Conservation (phyloP, 108 stramenopile genomes). For the Licmophora abbreviata region DNA sequence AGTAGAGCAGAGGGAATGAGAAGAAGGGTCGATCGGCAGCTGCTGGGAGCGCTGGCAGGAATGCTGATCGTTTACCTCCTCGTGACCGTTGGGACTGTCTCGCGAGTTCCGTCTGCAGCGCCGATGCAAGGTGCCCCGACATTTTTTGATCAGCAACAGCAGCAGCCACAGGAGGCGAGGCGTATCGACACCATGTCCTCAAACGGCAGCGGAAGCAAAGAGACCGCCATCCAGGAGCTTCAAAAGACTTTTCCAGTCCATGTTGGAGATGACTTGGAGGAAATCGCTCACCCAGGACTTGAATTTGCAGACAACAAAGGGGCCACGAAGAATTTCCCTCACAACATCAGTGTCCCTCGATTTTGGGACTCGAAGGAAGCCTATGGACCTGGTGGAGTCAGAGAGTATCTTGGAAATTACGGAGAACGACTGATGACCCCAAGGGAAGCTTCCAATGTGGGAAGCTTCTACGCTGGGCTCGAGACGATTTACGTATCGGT, state of each 20-base stretch:
- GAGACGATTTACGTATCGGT: slow-evolving; percentile 74
- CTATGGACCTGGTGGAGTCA: slow-evolving; percentile 40
- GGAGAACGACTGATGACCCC: slow-evolving; percentile 62
- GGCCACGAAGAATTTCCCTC: neutral
- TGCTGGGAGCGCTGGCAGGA: neutral
- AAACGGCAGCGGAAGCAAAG: neutral
- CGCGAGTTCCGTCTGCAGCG: neutral
- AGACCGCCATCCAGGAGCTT: slow-evolving; percentile 1
- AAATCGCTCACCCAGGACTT: slow-evolving; percentile 35
- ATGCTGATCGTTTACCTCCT: neutral
- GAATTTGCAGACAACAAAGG: slow-evolving; percentile 12
- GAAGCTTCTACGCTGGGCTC: slow-evolving; percentile 27
- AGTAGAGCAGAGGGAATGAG: too few species aligned
- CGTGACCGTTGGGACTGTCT: neutral
- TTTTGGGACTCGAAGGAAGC: neutral
- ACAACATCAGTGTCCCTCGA: neutral
- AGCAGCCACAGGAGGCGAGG: neutral
- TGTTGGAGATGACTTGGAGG: slow-evolving; percentile 26
- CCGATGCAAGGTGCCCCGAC: neutral
- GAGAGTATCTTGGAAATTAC: slow-evolving; percentile 62
- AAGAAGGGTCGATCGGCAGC: slow-evolving; percentile 3
- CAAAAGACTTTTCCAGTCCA: slow-evolving; percentile 42
- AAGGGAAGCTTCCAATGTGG: slow-evolving; percentile 49
- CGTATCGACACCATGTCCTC: neutral
- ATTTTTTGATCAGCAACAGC: neutral